Evolutionary conservation across 495 filamentous ascomycete genomes (phyloP).

Genomic region (Pseudotulostoma volvatum): DNA sequence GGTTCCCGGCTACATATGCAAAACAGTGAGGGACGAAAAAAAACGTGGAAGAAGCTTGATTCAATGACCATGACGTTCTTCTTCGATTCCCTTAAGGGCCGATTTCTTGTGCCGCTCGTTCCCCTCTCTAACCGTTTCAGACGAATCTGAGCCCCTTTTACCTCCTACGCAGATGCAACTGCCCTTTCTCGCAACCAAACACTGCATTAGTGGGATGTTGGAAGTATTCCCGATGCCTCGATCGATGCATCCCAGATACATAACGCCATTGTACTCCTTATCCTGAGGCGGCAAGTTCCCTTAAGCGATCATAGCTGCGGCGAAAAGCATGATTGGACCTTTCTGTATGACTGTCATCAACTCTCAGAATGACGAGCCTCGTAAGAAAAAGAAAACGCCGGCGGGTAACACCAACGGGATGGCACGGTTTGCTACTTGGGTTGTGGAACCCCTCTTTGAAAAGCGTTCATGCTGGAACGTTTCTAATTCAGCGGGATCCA

Average conservation of each 20-base stretch:
- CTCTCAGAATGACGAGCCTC: constrained; percentile 1
- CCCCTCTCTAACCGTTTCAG: too few species aligned
- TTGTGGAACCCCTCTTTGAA: not conserved
- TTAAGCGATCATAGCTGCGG: constrained; percentile 13
- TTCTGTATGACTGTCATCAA: not conserved
- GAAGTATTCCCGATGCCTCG: constrained; percentile 7
- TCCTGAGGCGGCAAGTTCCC: constrained; percentile 6
- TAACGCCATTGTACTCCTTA: too few species aligned
- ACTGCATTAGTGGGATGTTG: constrained; percentile 13
- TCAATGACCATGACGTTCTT: too few species aligned
- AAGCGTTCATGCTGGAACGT: not conserved
- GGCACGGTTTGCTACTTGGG: not conserved
- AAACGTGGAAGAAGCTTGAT: too few species aligned
- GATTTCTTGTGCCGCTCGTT: too few species aligned
- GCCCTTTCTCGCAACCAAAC: constrained; percentile 16
- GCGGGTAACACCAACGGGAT: not conserved
- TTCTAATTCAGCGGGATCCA: constrained; percentile 8
- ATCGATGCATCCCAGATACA: too few species aligned
- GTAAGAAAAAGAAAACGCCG: constrained; percentile 4
- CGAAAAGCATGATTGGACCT: constrained; percentile 9
- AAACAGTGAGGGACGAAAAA: constrained; percentile 3
- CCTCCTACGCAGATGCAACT: too few species aligned
- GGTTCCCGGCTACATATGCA: too few species aligned
- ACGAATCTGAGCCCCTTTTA: too few species aligned
- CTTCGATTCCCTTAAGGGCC: too few species aligned